Conservation (phyloP, 1,284 basidiomycete genomes). For the Ganoderma lucidum region DNA sequence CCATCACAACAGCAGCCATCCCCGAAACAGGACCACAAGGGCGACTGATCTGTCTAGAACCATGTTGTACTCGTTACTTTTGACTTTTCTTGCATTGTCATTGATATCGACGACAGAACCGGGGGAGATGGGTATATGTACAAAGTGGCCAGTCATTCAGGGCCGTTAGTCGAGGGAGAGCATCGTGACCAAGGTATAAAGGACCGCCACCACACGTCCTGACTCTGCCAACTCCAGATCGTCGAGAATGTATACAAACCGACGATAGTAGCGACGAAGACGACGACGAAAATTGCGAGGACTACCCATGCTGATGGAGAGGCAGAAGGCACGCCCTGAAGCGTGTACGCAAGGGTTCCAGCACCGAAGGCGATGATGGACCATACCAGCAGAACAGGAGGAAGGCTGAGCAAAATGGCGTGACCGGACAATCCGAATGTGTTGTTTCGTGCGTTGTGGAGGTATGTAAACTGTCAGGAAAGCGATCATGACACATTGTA, state of each 20-base stretch:
- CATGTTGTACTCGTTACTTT: conserved; percentile 24
- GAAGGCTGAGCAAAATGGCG: conserved; percentile 60
- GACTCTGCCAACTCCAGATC: conserved; percentile 52
- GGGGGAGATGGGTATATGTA: too few relatives aligned
- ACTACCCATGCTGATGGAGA: conserved; percentile 46
- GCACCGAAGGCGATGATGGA: conserved; percentile 57
- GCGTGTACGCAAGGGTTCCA: conserved; percentile 52
- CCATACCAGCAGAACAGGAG: conserved; percentile 63
- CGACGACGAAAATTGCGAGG: conserved; percentile 47
- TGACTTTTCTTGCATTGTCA: not conserved
- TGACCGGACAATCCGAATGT: conserved; percentile 55
- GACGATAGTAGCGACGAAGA: conserved; percentile 48
- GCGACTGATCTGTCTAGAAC: conserved; percentile 12
- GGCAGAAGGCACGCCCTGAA: conserved; percentile 43
- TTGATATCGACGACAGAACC: not conserved
- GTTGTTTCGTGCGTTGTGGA: conserved; percentile 56
- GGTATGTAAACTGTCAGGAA: conserved; percentile 54
- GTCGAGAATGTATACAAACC: conserved; percentile 57
- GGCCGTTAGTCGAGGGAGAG: not conserved
- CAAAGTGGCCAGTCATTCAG: not conserved
- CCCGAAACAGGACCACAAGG: conserved; percentile 5
- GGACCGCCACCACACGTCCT: conserved; percentile 25
- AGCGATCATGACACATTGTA: not conserved
- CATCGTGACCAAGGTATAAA: conserved; percentile 15
- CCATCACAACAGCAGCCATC: conserved; percentile 38